Percentiles rank a stretch among this genome's conserved stretches.
These are phyloP conservation scores for Rhizomucor pusillus DNA, from an alignment of 371 early-diverging fungal genomes.

Conservation along the genomic window DNA sequence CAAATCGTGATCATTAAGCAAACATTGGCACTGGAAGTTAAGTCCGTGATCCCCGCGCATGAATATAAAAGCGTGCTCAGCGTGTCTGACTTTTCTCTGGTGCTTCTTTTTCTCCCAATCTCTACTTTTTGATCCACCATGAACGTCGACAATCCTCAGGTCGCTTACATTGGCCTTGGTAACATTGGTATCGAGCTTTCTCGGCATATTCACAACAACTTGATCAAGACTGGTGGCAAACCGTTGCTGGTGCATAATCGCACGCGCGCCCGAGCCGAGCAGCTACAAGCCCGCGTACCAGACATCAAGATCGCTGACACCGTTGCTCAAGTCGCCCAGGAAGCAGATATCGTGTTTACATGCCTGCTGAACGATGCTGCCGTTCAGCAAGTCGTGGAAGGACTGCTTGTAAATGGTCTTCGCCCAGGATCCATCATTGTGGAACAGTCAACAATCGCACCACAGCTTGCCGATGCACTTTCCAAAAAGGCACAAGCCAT, in stretches of 20 bases:
- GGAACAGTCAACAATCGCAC: slow-evolving; percentile 43
- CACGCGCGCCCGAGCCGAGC: slow-evolving; percentile 35
- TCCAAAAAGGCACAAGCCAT: slow-evolving; percentile 6
- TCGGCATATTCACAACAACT: slow-evolving; percentile 27
- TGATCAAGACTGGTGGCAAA: slow-evolving; percentile 15
- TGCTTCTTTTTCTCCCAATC: neutral
- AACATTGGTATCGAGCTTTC: slow-evolving; percentile 54
- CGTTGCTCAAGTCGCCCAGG: slow-evolving; percentile 23
- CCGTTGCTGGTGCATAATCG: slow-evolving; percentile 53
- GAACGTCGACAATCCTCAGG: slow-evolving; percentile 13
- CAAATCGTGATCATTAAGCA: too few species aligned
- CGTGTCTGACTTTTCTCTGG: too few species aligned
- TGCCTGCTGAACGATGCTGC: slow-evolving; percentile 51
- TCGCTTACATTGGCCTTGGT: slow-evolving; percentile 58
- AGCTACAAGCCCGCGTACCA: slow-evolving; percentile 18
- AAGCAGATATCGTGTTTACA: slow-evolving; percentile 46
- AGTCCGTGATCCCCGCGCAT: too few species aligned
- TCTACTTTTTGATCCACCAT: neutral
- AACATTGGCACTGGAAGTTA: too few species aligned
- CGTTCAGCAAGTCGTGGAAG: slow-evolving; percentile 22
- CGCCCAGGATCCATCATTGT: slow-evolving; percentile 32
- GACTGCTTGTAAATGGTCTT: slow-evolving; percentile 15
- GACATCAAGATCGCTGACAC: slow-evolving; percentile 27
- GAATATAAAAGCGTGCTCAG: too few species aligned
- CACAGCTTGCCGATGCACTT: slow-evolving; percentile 15